Base-by-base conservation (phyloP, 306 rosid genomes). In the Pachyrhizus erosus region DNA sequence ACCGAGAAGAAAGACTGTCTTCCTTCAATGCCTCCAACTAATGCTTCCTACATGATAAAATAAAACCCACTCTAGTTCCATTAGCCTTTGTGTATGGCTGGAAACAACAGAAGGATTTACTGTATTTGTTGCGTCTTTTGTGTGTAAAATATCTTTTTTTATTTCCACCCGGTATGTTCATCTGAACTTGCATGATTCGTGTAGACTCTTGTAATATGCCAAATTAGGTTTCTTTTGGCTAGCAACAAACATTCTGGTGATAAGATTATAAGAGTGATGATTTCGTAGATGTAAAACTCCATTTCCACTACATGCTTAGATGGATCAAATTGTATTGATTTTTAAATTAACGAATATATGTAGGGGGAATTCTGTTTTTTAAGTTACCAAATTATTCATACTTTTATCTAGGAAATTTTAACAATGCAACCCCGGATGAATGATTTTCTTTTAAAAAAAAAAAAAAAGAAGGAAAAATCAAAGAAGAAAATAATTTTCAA, bases 1-100 rank as follows among this genome's bases (percentile, higher is more conserved):
- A 84, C 87, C 4, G 70, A 55, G 21, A 68, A 76, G 21, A 5
- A 26, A 75, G 75, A 66, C 34, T 61, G 43, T 61, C 78, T 60
- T 76, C 78, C 31, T 51, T 73, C 85, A 46, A 70, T 72, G 46
- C 49, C 89, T 83, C 84, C 79, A 45, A 52, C 70, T 12, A 67
- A 72, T 75, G 89, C 89, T 83, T 88, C 82, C 74, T 89, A 86
- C 77, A 74, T 72, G 34, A 73, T 81, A 82, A 57, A 78, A 67
- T 85, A 75, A 86, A 84, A 83, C 58, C 78, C 48, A 37, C 83
- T 60, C 18, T 27, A 87, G 66, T 88, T 75, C 64, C 67, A 14
- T 81, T 80, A 13, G 3, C 66, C 72, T 69, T 11, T 37, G 49
- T 65, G 58, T 60, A 21, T 58, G 64, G 46, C 42, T 20, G 58